phyloP scores from a whole-genome alignment of 441 rosid genomes.

The Populus trichocarpa region DNA sequence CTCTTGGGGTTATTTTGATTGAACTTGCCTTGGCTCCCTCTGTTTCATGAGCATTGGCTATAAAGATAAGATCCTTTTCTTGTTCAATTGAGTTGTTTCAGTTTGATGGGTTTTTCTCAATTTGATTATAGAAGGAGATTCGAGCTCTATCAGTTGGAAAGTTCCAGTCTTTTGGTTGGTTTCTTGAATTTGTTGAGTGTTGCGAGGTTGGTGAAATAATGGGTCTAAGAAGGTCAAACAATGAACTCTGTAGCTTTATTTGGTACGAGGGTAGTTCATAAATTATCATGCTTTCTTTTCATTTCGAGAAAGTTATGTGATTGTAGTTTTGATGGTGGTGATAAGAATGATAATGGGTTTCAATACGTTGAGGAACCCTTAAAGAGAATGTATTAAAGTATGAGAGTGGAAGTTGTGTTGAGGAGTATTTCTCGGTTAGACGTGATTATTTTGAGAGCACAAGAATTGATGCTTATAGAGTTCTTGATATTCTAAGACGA shows the following conservation, averaged over 20 bases:
- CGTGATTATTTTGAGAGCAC: conserved; percentile 34
- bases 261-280: conserved; percentile 37
- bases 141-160: conserved; percentile 9
- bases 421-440: conserved; percentile 24
- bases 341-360: conserved; percentile 38
- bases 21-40: too few species aligned
- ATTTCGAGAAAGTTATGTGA: conserved; percentile 43
- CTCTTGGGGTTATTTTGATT: too few species aligned
- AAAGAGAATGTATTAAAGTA: conserved; percentile 37
- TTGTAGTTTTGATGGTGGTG: conserved; percentile 26
- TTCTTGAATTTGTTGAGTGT: conserved; percentile 20
- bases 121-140: not conserved
- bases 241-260: conserved; percentile 52
- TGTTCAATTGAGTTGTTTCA: conserved; percentile 10
- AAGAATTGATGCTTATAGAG: conserved; percentile 44
- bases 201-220: conserved; percentile 29
- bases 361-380: conserved; percentile 48
- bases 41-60: not conserved
- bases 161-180: conserved; percentile 11
- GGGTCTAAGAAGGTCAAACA: conserved; percentile 26
- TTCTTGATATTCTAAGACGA: conserved; percentile 60
- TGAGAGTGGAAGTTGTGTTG: conserved; percentile 12
- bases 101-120: conserved; percentile 35
- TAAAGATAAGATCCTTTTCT: not conserved
- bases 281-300: conserved; percentile 28